Evolutionary conservation across 371 early-diverging fungal species (phyloP).

Genomic region (Rhizomucor pusillus): DNA sequence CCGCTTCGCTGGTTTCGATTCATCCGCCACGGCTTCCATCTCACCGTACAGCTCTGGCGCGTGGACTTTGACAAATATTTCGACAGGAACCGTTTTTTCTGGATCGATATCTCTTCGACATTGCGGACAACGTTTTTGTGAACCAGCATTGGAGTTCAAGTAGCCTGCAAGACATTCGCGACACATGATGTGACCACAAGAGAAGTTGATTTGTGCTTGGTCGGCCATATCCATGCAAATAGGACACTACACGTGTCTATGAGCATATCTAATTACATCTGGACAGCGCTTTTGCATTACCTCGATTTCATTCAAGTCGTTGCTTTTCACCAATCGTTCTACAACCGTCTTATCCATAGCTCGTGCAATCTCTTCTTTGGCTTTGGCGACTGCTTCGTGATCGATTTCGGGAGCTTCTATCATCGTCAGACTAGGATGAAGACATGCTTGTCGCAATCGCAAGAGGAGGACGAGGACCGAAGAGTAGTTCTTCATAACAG

Average conservation of each 20-base stretch:
- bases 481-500: slow-evolving; percentile 41
- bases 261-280: background rate
- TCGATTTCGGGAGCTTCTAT: slow-evolving; percentile 6
- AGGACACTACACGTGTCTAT: slow-evolving; percentile 26
- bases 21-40: slow-evolving; percentile 25
- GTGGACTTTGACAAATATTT: background rate
- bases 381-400: slow-evolving; percentile 4
- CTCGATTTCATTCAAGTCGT: slow-evolving; percentile 10
- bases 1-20: background rate
- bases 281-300: slow-evolving; percentile 5
- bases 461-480: slow-evolving; percentile 51
- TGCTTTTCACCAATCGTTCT: slow-evolving; percentile 18
- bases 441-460: slow-evolving; percentile 63
- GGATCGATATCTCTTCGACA: slow-evolving; percentile 54
- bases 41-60: slow-evolving; percentile 21
- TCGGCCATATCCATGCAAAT: slow-evolving; percentile 57
- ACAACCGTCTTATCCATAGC: slow-evolving; percentile 22
- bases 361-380: slow-evolving; percentile 9
- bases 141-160: slow-evolving; percentile 1
- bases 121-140: slow-evolving; percentile 48
- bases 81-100: slow-evolving; percentile 2
- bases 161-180: slow-evolving; percentile 38
- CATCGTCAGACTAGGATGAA: slow-evolving; percentile 57
- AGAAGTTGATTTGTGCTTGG: slow-evolving; percentile 24
- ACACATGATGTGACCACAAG: slow-evolving; percentile 49